A percentile compares a stretch with the other conserved stretches of the same genome.
phyloP scores from a whole-genome alignment of 108 stramenopile species.

The Cylindrotheca closterium region DNA sequence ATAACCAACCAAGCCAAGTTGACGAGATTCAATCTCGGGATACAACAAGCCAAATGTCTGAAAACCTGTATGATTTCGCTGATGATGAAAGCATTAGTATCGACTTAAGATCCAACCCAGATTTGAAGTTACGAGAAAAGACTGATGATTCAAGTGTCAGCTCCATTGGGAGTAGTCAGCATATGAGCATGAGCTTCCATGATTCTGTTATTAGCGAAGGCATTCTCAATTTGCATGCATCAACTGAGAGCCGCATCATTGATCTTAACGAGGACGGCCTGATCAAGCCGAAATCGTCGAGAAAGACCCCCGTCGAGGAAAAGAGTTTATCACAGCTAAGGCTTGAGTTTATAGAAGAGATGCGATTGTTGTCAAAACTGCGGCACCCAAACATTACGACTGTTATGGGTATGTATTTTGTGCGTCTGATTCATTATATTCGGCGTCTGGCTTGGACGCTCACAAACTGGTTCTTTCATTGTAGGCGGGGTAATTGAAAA shows the following conservation, averaged over 20 bases:
- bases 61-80: no score
- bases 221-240: not conserved
- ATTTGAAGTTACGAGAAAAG: not conserved
- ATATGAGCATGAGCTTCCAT: not conserved
- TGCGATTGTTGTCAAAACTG: slow-evolving; percentile 46
- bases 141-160: not conserved
- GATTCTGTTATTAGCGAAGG: not conserved
- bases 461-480: no score
- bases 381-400: slow-evolving; percentile 69
- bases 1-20: no score
- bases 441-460: no score
- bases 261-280: not conserved
- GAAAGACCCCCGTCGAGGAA: no score
- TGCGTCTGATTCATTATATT: no score
- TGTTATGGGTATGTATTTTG: slow-evolving; percentile 30
- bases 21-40: no score
- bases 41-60: no score
- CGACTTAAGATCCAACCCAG: not conserved
- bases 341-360: slow-evolving; percentile 19
- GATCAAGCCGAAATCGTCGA: not conserved
- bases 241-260: not conserved
- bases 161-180: not conserved
- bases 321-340: slow-evolving; percentile 6
- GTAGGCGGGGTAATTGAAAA: not conserved
- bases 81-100: not conserved